These are phyloP conservation scores for Penicillium sp. DNA, from an alignment of 2,329 filamentous ascomycete species.

Conservation along the genomic window DNA sequence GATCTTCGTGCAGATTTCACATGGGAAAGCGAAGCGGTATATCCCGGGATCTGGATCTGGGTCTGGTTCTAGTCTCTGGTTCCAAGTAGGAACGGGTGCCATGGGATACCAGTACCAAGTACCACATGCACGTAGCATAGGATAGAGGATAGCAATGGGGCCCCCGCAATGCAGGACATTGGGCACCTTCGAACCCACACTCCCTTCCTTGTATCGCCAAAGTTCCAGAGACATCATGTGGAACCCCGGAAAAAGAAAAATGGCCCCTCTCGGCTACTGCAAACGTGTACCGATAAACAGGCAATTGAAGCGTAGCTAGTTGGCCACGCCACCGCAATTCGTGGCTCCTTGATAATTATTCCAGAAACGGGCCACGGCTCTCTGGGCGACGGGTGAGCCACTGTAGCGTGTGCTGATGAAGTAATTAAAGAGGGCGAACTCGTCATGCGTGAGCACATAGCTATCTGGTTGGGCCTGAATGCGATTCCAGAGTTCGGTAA, in stretches of 20 bases:
- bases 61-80: neutral
- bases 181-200: neutral
- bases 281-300: neutral
- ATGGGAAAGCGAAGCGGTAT: neutral
- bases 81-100: neutral
- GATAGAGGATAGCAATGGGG: neutral
- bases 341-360: slow-evolving; percentile 38
- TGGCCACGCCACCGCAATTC: slow-evolving; percentile 25
- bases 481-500: slow-evolving; percentile 65
- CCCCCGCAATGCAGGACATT: neutral
- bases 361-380: slow-evolving; percentile 59
- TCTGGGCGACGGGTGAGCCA: slow-evolving; percentile 50
- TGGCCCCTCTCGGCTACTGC: neutral
- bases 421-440: slow-evolving; percentile 86
- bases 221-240: neutral
- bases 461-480: slow-evolving; percentile 61
- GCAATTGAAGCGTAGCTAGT: slow-evolving; percentile 14
- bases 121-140: neutral
- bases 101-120: neutral
- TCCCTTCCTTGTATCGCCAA: neutral
- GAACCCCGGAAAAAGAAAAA: neutral
- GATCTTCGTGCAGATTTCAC: neutral
- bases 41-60: neutral
- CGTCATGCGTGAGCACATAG: slow-evolving; percentile 73
- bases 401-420: slow-evolving; percentile 64